Evolutionary conservation across 441 rosid species (phyloP).

Genomic region (Kokia cookei): DNA sequence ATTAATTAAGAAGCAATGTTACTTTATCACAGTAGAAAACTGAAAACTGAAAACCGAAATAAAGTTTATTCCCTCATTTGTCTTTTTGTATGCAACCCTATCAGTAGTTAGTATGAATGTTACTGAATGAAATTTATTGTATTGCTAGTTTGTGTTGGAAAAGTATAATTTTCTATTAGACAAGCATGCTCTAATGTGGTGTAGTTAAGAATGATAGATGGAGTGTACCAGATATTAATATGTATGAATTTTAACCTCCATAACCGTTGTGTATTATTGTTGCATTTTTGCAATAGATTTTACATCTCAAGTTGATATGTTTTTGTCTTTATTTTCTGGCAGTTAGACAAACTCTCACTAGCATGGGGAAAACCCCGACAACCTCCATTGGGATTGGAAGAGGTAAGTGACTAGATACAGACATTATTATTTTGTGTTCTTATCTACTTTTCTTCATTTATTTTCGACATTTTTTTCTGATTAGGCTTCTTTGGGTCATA

Average conservation of each 20-base stretch:
- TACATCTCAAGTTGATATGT: background rate
- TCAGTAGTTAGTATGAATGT: background rate
- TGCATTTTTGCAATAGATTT: background rate
- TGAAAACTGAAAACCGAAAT: background rate
- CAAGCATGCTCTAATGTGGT: background rate
- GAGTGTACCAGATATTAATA: background rate
- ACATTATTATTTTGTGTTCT: background rate
- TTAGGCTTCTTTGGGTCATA: background rate
- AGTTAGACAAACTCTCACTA: constrained; percentile 73
- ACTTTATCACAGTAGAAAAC: background rate
- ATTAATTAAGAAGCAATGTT: background rate
- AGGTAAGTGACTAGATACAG: constrained; percentile 39
- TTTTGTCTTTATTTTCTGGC: constrained; percentile 28
- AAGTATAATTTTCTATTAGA: background rate
- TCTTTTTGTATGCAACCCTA: background rate
- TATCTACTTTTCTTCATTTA: background rate
- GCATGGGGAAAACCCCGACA: constrained; percentile 97
- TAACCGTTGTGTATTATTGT: background rate
- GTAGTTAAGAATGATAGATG: background rate
- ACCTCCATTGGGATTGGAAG: constrained; percentile 61
- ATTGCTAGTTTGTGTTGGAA: background rate
- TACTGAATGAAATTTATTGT: background rate
- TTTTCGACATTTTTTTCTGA: background rate
- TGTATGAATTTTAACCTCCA: background rate
- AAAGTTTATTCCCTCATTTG: background rate